Base-by-base conservation (phyloP, 768 basidiomycete species). In the Tubosaeta sp. region DNA sequence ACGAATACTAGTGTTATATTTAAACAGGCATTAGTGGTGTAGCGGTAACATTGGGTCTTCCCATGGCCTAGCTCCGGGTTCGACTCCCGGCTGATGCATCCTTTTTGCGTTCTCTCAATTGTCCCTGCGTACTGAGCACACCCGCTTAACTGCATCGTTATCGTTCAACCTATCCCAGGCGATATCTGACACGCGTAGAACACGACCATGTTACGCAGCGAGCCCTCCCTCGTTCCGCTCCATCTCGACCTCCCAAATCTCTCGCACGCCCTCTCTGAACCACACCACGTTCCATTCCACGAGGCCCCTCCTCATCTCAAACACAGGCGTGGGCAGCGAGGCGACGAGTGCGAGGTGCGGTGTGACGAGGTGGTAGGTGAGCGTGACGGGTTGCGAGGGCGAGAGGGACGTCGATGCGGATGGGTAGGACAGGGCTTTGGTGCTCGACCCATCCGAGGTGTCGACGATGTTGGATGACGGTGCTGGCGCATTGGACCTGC, bases 31-130 rank as follows among this genome's bases (percentile, higher is more conserved):
- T 70, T 58, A 67, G 66, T 86, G 81, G 84, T 84, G 84, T 86
- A 86, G 71, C 79, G 84, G 84, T 86, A 86, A 86, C 85, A 86
- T 87, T 84, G 82, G 81, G 82, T 84, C 83, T 86, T 87, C 85
- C 84, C 85, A 86, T 77, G 75, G 75, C 75, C 76, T 75, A 76
- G 77, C 77, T 65, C 76, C 75, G 77, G 77, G 77, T 78, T 78
- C 77, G 77, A 78, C 72, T 78, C 77, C 77, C 77, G 75, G 77
- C 68, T 65, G 69, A 72, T 70, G 77, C 76, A 78, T 12, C 43
- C 0, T 34, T 49, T 53, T 34, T 38, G 21, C 38, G 2, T 35
- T 35, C 9, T 9, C 27, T 27, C 9, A n/a, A n/a, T n/a, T n/a
- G n/a, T n/a, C n/a, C n/a, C n/a, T n/a, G n/a, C 27, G 30, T 31